Conservation (phyloP, 1,284 basidiomycete genomes). For the Moesziomyces sp. region DNA sequence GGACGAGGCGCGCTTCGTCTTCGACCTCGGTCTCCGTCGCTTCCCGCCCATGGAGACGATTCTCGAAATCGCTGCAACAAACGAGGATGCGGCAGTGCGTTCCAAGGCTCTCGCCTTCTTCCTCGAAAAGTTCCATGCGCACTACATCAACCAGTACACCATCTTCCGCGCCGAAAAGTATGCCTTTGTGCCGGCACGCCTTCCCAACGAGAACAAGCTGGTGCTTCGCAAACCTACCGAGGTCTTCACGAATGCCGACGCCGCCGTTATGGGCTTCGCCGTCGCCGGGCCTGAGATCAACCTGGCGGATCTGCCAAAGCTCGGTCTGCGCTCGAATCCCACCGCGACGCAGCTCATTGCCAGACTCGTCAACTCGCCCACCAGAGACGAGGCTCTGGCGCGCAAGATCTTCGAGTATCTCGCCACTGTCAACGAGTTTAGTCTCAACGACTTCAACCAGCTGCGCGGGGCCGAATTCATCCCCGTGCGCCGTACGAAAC, state of each 20-base stretch:
- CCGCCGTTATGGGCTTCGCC: constrained; percentile 80
- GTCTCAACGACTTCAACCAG: constrained; percentile 36
- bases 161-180: constrained; percentile 47
- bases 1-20: constrained; percentile 81
- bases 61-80: constrained; percentile 44
- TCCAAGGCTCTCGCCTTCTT: constrained; percentile 60
- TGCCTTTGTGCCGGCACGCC: constrained; percentile 78
- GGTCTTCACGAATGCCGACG: constrained; percentile 80
- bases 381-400: constrained; percentile 74
- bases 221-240: constrained; percentile 78
- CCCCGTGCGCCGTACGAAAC: constrained; percentile 45
- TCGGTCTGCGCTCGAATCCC: constrained; percentile 82
- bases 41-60: constrained; percentile 78
- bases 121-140: constrained; percentile 52
- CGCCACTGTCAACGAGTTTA: constrained; percentile 70
- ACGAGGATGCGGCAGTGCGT: constrained; percentile 27
- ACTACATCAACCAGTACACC: constrained; percentile 54
- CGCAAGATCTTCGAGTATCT: constrained; percentile 81
- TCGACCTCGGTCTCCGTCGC: constrained; percentile 79
- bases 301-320: constrained; percentile 73
- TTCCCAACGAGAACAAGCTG: constrained; percentile 70
- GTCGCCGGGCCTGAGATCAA: constrained; percentile 73
- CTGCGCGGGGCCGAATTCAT: constrained; percentile 53
- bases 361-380: constrained; percentile 76
- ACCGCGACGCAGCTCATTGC: constrained; percentile 76